Evolutionary conservation across 2,329 filamentous ascomycete genomes (phyloP).

Genomic region (Didymella glomerata): DNA sequence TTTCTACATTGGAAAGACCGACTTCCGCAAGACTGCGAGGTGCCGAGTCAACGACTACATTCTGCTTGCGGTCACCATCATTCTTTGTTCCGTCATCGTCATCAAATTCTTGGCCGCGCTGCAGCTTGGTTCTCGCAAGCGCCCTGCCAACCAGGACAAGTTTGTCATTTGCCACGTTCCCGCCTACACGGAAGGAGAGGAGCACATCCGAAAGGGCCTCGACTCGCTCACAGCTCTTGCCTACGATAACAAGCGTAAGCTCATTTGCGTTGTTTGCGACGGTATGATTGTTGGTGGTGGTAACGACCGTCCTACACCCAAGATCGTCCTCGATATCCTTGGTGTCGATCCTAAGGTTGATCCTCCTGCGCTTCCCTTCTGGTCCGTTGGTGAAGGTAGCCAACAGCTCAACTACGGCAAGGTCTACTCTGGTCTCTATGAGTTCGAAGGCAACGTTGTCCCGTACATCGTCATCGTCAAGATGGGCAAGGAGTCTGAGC

Average conservation of each 20-base stretch:
- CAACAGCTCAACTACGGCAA: constrained; percentile 98
- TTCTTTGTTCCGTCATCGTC: constrained; percentile 80
- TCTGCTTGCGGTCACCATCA: constrained; percentile 83
- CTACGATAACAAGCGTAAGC: constrained; percentile 97
- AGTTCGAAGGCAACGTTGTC: constrained; percentile 96
- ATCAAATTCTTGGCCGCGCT: constrained; percentile 93
- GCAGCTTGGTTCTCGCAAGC: constrained; percentile 90
- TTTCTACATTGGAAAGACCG: constrained; percentile 83
- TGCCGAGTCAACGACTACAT: constrained; percentile 94
- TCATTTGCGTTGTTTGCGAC: constrained; percentile 95
- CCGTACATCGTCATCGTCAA: constrained; percentile 97
- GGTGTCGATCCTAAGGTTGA: constrained; percentile 97
- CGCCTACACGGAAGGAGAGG: constrained; percentile 97
- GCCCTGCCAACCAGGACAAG: constrained; percentile 91
- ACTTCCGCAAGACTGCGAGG: constrained; percentile 79
- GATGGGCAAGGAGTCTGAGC: constrained; percentile 95
- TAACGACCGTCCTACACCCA: constrained; percentile 93
- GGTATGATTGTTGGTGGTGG: constrained; percentile 99
- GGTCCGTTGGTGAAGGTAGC: constrained; percentile 85
- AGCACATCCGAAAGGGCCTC: constrained; percentile 88
- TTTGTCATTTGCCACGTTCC: constrained; percentile 99
- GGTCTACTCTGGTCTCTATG: constrained; percentile 96
- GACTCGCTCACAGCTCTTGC: constrained; percentile 93
- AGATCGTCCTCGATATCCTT: constrained; percentile 95
- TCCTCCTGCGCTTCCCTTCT: constrained; percentile 91